Base-by-base conservation (phyloP, 2,329 filamentous ascomycete species). In the Botryotinia calthae region DNA sequence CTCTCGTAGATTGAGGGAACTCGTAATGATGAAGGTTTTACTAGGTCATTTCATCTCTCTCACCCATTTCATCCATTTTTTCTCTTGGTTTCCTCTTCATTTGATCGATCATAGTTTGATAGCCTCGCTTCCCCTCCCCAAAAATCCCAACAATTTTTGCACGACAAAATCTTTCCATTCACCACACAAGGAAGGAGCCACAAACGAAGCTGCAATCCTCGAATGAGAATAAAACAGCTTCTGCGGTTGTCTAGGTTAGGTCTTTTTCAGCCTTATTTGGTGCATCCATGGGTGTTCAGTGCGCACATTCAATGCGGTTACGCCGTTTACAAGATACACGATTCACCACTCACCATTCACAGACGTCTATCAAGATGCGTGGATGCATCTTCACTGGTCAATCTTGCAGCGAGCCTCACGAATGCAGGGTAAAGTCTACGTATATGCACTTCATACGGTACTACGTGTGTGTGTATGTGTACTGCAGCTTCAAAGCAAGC, bases 81-180 rank as follows among this genome's bases (percentile, higher is more conserved):
- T 63, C 61, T 63, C n/a, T 37, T 42, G 40, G 16, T 22, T 44
- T 44, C 18, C 14, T 44, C 40, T 44, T 31, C 40, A 46, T 31
- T 64, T 64, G 48, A n/a, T 54, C 14, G 12, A 54, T n/a, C 14
- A 31, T 56, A 31, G 34, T 37, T 61, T 59, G 58, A 64, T 28
- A 64, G 61, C 40, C 40, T 64, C 40, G n/a, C 40, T 31, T 31
- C 61, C n/a, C 12, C n/a, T 40, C 2, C 9, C 12, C 20, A 14
- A 34, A 66, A 54, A 66, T 20, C 64, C 64, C 64, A 66, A 66
- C 64, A 66, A n/a, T 40, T 66, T 66, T 40, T 1, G 46, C 10
- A 31, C n/a, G 18, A 14, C 25, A 18, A 62, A 18, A 54, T 7
- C 25, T 7, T 40, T 1, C 61, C n/a, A 64, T 46, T 44, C 61